These are phyloP conservation scores for Trichoderma sp. DNA, from an alignment of 2,329 filamentous ascomycete species.

Conservation along the genomic window DNA sequence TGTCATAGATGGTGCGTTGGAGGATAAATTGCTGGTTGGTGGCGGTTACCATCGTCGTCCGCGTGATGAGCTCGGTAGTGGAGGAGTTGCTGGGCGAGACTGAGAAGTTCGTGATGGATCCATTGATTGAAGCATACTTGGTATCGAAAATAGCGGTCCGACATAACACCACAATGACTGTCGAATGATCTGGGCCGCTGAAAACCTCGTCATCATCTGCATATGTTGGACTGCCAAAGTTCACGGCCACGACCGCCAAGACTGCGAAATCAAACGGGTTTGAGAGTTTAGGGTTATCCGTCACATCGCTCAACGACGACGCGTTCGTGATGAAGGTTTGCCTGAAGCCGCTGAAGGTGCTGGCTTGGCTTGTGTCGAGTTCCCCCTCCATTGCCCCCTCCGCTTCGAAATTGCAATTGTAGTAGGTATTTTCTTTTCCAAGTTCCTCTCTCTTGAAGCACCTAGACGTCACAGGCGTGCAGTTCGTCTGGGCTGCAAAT, in stretches of 20 bases:
- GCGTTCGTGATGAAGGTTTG: background rate
- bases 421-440: no score
- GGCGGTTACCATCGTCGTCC: background rate
- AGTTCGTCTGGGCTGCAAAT: background rate
- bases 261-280: no score
- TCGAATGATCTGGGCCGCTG: background rate
- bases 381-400: background rate
- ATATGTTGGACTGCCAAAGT: background rate
- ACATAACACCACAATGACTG: background rate
- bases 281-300: no score
- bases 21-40: background rate
- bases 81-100: background rate
- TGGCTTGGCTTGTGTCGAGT: no score
- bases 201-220: background rate
- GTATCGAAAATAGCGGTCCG: background rate
- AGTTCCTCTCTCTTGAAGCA: background rate
- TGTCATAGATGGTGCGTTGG: background rate
- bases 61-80: background rate
- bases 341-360: background rate
- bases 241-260: no score
- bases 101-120: background rate
- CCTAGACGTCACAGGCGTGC: background rate
- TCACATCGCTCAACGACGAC: no score
- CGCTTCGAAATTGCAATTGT: background rate
- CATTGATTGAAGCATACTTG: background rate